Evolutionary conservation across 495 filamentous ascomycete species (phyloP).

Genomic region (Hypoxylon intermedium): DNA sequence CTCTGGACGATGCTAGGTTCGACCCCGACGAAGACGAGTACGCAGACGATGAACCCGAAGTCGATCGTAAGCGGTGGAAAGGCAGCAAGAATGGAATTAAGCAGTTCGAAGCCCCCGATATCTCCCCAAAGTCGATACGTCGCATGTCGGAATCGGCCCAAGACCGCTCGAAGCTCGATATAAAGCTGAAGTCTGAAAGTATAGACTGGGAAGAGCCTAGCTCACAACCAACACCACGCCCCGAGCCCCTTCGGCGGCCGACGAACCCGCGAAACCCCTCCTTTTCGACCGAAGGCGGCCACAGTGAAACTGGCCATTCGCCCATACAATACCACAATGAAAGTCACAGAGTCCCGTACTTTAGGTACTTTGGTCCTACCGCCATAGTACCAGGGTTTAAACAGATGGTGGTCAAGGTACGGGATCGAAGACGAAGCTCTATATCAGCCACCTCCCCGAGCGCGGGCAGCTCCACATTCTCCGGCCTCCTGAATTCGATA

Average conservation of each 20-base stretch:
- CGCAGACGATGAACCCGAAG: conserved; percentile 45
- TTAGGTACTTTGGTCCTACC: conserved; percentile 86
- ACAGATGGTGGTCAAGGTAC: conserved; percentile 83
- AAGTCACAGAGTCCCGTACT: conserved; percentile 79
- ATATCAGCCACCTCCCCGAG: conserved; percentile 53
- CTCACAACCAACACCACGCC: conserved; percentile 41
- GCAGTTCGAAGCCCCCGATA: conserved; percentile 29
- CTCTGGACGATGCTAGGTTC: conserved; percentile 19
- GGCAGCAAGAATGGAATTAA: conserved; percentile 27
- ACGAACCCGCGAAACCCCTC: conserved; percentile 43
- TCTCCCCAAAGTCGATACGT: conserved; percentile 24
- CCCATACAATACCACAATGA: conserved; percentile 55
- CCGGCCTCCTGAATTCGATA: conserved; percentile 36
- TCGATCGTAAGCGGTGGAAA: conserved; percentile 47
- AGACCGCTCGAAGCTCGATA: conserved; percentile 31
- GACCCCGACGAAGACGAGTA: conserved; percentile 41
- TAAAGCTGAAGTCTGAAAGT: conserved; percentile 38
- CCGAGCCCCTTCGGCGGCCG: conserved; percentile 30
- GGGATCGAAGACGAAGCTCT: conserved; percentile 56
- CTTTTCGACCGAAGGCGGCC: conserved; percentile 50
- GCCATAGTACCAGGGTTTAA: conserved; percentile 93
- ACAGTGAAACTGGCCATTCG: conserved; percentile 51
- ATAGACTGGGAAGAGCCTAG: conserved; percentile 42
- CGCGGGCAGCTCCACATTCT: conserved; percentile 36
- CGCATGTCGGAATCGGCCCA: conserved; percentile 33